Conservation (phyloP, 306 rosid species). For the Citrullus mucosospermus region DNA sequence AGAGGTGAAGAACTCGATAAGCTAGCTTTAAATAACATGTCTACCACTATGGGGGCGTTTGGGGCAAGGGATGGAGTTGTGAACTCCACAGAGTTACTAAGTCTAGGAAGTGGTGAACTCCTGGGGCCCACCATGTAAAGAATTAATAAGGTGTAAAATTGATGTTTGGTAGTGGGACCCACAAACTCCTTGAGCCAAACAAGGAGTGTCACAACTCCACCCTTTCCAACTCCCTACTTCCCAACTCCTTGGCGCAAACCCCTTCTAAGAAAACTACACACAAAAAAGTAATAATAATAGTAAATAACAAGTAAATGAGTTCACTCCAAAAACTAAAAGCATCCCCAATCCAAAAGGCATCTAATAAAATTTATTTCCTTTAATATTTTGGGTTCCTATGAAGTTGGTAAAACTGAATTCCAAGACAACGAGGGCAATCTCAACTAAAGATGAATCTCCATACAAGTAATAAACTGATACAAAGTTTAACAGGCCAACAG, state of each 20-base stretch:
- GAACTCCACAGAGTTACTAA: too few relatives aligned
- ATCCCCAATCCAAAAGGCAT: neutral
- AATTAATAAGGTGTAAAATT: too few relatives aligned
- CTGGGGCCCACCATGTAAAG: too few relatives aligned
- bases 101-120: too few relatives aligned
- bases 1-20: neutral
- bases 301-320: neutral
- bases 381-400: neutral
- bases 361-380: neutral
- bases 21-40: neutral
- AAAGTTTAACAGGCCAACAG: neutral
- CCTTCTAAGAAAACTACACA: neutral
- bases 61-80: too few relatives aligned
- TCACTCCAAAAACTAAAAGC: neutral
- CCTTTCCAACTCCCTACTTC: too few relatives aligned
- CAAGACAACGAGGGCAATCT: neutral
- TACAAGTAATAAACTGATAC: neutral
- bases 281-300: too few relatives aligned
- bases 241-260: too few relatives aligned
- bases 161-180: too few relatives aligned
- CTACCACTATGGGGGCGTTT: neutral
- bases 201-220: too few relatives aligned
- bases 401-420: slow-evolving; percentile 6
- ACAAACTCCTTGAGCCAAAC: too few relatives aligned
- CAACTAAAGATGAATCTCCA: neutral